Evolutionary conservation across 306 rosid species (phyloP), one percentile per base, ranked within the genome.

Genomic region (Crotalaria pallida): DNA sequence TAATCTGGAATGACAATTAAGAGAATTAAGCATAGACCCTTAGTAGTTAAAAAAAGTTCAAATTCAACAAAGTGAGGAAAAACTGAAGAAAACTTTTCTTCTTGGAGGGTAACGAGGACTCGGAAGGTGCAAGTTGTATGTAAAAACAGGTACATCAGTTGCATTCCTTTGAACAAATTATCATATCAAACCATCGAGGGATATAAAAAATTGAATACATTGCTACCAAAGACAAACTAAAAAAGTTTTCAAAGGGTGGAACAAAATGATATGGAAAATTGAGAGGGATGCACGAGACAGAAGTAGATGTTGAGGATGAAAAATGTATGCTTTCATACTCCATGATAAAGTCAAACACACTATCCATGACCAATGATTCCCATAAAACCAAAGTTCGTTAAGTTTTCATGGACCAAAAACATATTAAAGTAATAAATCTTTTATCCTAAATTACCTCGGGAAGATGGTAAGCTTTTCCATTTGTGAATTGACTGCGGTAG

Each of bases 401-500:
- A n/a, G n/a, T n/a, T n/a, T n/a, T n/a, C n/a, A n/a, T n/a, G n/a
- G n/a, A n/a, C n/a, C n/a, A n/a, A n/a, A n/a, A n/a, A n/a, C n/a
- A n/a, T n/a, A n/a, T n/a, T n/a, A n/a, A n/a, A n/a, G n/a, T 3
- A 75, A 38, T 34, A 31, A 76, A 68, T 38, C 59, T 36, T n/a
- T n/a, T 19, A 18, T 29, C 59, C 48, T 21, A 72, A 10, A 53
- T 73, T 77, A 83, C 87, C 84, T 80, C 4, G 82, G 82, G 47
- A 81, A 67, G 76, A 71, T 76, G 48, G 62, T 0, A 18, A 82
- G 80, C 73, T 34, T 88, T 52, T 84, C 92, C 48, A 62, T 81
- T 73, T 80, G 90, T 75, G 61, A 89, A 76, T 75, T 88, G 40
- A 36, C 70, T 41, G 52, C 80, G 76, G 67, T 76, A 34, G 80